Evolutionary conservation across 495 filamentous ascomycete species (phyloP), one percentile per base, ranked within the genome.

Genomic region (Margaritispora aquatica): DNA sequence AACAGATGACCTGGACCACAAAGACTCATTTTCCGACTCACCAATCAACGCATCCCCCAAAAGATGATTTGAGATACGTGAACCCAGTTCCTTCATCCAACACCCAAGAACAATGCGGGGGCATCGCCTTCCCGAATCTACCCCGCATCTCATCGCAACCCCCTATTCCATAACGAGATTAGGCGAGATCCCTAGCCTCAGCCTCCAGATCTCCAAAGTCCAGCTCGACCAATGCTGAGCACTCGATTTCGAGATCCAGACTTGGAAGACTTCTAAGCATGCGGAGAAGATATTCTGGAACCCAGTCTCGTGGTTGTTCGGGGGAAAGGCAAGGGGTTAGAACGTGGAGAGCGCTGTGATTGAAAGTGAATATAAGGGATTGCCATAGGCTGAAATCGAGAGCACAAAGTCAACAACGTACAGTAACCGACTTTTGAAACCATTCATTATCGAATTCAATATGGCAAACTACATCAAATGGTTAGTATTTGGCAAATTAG

Each of bases 401-500:
- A n/a, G n/a, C n/a, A n/a, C n/a, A n/a, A n/a, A n/a, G n/a, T n/a
- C n/a, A n/a, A n/a, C n/a, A n/a, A n/a, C n/a, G n/a, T n/a, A n/a
- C n/a, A n/a, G n/a, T n/a, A n/a, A n/a, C n/a, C n/a, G n/a, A 34
- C 29, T 34, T 34, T 34, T 5, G 13, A 34, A 34, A 34, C 29
- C 29, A 34, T 34, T 5, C 5, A 34, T 5, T 13, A 34, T 13
- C 13, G 5, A 34, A 34, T 34, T n/a, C 29, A 20, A 54, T 20
- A 54, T 54, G 52, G 19, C 52, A 34, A 36, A 54, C 26, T 54
- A 54, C 22, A 54, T 54, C 21, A 54, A 54, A 7, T 54, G 52
- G 38, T 44, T 44, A n/a, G 38, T n/a, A 17, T 44, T n/a, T 8
- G 3, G 11, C 17, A 44, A 2, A 17, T 17, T 15, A n/a, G 7